Conservation (phyloP, 495 filamentous ascomycete species). For the Trichoderma reesei region DNA sequence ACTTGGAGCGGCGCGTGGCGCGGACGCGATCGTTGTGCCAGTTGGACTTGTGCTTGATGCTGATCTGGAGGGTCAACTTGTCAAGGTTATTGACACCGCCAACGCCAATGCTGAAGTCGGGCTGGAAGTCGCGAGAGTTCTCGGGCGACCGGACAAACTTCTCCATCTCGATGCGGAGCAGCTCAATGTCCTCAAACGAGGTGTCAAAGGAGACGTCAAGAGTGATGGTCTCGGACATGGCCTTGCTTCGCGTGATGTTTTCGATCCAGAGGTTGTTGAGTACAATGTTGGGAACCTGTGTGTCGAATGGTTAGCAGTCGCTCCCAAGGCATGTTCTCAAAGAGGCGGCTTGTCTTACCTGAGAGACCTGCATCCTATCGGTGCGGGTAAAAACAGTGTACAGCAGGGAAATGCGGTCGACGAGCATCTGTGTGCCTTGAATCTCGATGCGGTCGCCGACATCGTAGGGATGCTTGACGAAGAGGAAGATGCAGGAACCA, state of each 20-base stretch:
- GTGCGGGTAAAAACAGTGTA: slow-evolving; percentile 89
- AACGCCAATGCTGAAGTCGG: slow-evolving; percentile 68
- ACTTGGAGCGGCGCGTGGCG: slow-evolving; percentile 77
- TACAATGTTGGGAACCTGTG: slow-evolving; percentile 68
- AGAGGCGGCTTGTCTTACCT: slow-evolving; percentile 26
- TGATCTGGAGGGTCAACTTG: slow-evolving; percentile 71
- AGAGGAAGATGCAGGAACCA: slow-evolving; percentile 93
- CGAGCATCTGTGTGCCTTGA: slow-evolving; percentile 54
- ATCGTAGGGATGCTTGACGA: slow-evolving; percentile 89
- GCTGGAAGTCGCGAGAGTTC: slow-evolving; percentile 85
- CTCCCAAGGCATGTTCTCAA: neutral
- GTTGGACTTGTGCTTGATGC: slow-evolving; percentile 89
- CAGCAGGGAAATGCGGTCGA: slow-evolving; percentile 89
- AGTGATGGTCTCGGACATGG: slow-evolving; percentile 80
- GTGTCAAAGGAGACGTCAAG: slow-evolving; percentile 79
- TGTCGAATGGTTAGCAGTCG: too few species aligned
- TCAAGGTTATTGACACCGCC: slow-evolving; percentile 76
- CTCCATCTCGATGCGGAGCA: slow-evolving; percentile 70
- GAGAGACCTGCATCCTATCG: slow-evolving; percentile 70
- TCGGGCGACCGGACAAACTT: slow-evolving; percentile 75
- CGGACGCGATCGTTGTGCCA: slow-evolving; percentile 89
- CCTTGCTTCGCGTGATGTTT: slow-evolving; percentile 79
- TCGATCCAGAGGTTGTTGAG: slow-evolving; percentile 89
- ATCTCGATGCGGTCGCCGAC: slow-evolving; percentile 92
- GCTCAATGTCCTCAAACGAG: slow-evolving; percentile 74